Evolutionary conservation across 208 protist species (phyloP).

Genomic region (Acanthamoeba triangularis): DNA sequence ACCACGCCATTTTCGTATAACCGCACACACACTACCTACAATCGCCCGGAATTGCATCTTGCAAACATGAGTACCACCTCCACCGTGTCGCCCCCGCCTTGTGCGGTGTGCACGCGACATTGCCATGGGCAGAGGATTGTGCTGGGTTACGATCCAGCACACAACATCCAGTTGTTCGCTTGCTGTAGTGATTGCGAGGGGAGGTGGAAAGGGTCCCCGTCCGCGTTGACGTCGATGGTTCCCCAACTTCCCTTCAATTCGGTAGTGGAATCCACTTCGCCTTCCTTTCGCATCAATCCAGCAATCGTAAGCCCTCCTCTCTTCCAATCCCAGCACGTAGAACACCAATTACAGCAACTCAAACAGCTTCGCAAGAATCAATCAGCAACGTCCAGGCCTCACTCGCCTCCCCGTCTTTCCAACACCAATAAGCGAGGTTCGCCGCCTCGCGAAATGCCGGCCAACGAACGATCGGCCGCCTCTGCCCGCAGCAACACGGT

Average conservation of each 20-base stretch:
- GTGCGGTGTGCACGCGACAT: conserved; percentile 7
- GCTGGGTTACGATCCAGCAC: neutral
- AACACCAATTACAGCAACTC: too few relatives aligned
- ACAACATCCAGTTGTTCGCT: neutral
- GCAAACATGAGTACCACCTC: neutral
- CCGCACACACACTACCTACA: neutral
- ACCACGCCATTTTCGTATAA: neutral
- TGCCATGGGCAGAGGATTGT: neutral
- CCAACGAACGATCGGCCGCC: neutral
- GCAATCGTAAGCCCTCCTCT: conserved; percentile 1
- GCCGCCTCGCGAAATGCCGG: neutral
- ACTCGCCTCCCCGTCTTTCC: neutral
- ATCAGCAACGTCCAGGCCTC: neutral
- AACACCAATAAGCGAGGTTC: neutral
- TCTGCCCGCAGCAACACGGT: neutral
- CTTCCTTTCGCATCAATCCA: neutral
- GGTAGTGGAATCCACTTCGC: neutral
- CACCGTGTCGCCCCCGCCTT: neutral
- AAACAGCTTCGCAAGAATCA: neutral
- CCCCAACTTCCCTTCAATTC: too few relatives aligned
- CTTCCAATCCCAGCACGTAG: too few relatives aligned
- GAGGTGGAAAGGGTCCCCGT: neutral
- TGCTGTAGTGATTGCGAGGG: conserved; percentile 1
- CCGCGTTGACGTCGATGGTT: neutral
- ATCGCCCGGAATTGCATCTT: neutral